phyloP scores from a whole-genome alignment of 441 rosid species.

The Breynia disticha region DNA sequence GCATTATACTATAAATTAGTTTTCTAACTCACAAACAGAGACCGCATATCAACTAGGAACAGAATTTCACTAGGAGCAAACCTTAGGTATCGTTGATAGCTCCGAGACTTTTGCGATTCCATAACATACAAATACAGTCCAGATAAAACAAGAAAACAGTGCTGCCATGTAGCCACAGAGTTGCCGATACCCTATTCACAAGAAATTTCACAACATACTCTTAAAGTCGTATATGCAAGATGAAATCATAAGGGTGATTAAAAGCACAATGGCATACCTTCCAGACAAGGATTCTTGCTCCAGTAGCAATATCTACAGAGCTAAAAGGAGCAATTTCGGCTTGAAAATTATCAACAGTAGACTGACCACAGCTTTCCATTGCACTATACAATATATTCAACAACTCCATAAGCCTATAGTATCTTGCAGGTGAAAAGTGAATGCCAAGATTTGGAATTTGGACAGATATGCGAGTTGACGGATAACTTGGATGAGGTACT shows the following conservation, averaged over 20 bases:
- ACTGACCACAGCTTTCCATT: constrained; percentile 54
- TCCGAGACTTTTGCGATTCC: constrained; percentile 77
- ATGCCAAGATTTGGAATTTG: constrained; percentile 97
- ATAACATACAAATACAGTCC: constrained; percentile 76
- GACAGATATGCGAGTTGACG: constrained; percentile 82
- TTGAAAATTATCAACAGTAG: constrained; percentile 55
- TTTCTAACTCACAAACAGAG: not conserved
- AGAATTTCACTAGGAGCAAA: constrained; percentile 22
- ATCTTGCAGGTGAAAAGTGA: constrained; percentile 93
- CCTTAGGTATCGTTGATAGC: constrained; percentile 87
- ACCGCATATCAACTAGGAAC: constrained; percentile 1
- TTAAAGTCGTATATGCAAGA: too few relatives aligned
- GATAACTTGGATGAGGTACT: constrained; percentile 78
- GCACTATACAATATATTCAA: constrained; percentile 46
- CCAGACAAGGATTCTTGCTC: constrained; percentile 94
- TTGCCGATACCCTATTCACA: constrained; percentile 89
- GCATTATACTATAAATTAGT: not conserved
- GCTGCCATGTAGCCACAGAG: constrained; percentile 91
- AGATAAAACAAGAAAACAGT: constrained; percentile 83
- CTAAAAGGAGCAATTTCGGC: constrained; percentile 56
- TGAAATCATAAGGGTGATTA: not conserved
- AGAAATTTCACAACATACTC: constrained; percentile 14
- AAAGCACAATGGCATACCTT: constrained; percentile 48
- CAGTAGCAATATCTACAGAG: constrained; percentile 61
- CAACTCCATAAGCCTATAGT: constrained; percentile 66